Base-by-base conservation (phyloP, 148 eudicot genomes). In the Rhododendron griersonianum region DNA sequence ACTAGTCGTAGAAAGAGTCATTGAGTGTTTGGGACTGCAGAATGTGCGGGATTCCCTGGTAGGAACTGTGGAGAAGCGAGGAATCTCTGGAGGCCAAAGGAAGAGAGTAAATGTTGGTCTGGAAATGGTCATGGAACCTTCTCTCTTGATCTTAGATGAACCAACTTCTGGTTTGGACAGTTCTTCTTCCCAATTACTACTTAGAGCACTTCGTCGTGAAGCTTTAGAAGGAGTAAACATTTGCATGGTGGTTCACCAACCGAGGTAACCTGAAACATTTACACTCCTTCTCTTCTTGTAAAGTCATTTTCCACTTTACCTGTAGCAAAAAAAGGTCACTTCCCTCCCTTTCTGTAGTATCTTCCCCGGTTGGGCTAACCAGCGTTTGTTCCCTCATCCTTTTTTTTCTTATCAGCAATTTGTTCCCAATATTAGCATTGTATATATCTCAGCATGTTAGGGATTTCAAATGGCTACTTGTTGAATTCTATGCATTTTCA, bases 71-170 rank as follows among this genome's bases (percentile, higher is more conserved):
- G 96, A 94, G 90, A 95, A 92, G 83, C 90, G 98, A 85, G 98
- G 98, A 41, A 95, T 95, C 83, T 95, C 98, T 51, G 98, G 98
- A 76, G 98, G 98, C 39, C 98, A 95, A 84, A 88, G 96, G 87
- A 95, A 95, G 85, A 87, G 98, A 67, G 98, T 95, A 61, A 95
- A 95, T 90, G 98, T 95, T 39, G 98, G 98, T 44, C 83, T 95
- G 51, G 98, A 95, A 89, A 91, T 95, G 91, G 98, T 95, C 28
- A 95, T 95, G 98, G 98, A 95, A 89, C 98, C 98, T 74, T 95
- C 98, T 39, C 88, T 95, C 13, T 82, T 95, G 87, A 93, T 95
- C 84, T 89, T 95, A 65, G 98, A 95, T 75, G 98, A 95, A 85
- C 98, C 98, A 1, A 95, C 98, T 23, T 95, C 98, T 85, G 98